Evolutionary conservation across 1,284 basidiomycete species (phyloP).

Genomic region (Cystobasidium pallidum): DNA sequence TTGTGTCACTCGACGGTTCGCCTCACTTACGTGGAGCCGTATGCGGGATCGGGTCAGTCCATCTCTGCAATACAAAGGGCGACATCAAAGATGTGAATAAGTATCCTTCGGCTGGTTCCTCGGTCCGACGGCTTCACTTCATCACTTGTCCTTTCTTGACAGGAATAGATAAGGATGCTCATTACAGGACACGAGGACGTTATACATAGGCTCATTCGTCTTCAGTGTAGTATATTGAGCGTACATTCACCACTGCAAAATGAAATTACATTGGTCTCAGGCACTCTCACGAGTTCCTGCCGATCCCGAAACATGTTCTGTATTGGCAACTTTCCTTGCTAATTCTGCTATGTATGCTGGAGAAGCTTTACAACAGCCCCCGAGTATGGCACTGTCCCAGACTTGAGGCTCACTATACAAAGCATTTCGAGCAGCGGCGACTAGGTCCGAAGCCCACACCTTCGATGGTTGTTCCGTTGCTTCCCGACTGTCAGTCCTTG

Average conservation of each 20-base stretch:
- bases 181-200: slow-evolving; percentile 31
- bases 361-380: slow-evolving; percentile 72
- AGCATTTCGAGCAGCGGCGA: not conserved
- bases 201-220: slow-evolving; percentile 24
- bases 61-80: slow-evolving; percentile 3
- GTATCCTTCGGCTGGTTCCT: not conserved
- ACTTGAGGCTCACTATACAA: slow-evolving; percentile 31
- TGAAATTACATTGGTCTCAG: not conserved
- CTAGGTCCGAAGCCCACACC: slow-evolving; percentile 17
- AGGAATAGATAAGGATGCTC: not conserved
- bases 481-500: not conserved
- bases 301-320: not conserved
- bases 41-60: not conserved
- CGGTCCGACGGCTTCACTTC: not conserved
- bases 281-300: too few species aligned
- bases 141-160: not conserved
- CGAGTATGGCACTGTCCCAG: slow-evolving; percentile 67
- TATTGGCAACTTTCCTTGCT: not conserved
- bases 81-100: not conserved
- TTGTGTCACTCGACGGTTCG: not conserved
- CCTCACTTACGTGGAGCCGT: not conserved
- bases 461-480: slow-evolving; percentile 2
- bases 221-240: slow-evolving; percentile 41
- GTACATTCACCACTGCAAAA: slow-evolving; percentile 14
- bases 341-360: slow-evolving; percentile 63